Evolutionary conservation across 768 basidiomycete genomes (phyloP), one percentile per base, ranked within the genome.

Genomic region (Boletellus ananas): DNA sequence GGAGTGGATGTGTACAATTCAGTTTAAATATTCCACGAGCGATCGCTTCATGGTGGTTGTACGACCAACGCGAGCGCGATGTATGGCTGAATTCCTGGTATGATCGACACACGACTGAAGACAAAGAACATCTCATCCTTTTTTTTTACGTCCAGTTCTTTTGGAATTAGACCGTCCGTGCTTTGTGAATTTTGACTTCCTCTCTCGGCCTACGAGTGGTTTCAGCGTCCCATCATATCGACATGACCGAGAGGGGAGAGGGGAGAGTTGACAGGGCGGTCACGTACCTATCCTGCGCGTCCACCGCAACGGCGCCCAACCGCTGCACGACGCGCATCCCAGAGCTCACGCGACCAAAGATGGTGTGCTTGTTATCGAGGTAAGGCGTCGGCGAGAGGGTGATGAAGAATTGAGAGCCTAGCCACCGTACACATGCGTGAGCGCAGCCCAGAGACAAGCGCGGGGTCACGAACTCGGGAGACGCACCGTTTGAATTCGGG

Each of bases 321-420:
- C 96, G 76, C 61, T 96, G 90, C 16, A 96, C 80, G 9, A 97
- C 94, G 33, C 88, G 78, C 86, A 98, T 97, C 1, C 95, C 96
- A 17, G 81, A 76, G 61, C 79, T 83, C 7, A 99, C 92, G 7
- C 96, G 83, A 1, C 96, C 96, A 63, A 92, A 92, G 56, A 91
- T 90, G 7, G 88, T 90, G 64, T 92, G 89, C 60, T 90, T 90
- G 60, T 78, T 84, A 59, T 93, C 90, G 34, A 93, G 73, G 65
- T 77, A 93, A 2, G 90, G 90, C 21, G 91, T 92, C 23, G 89
- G 90, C 2, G 78, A 79, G 20, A 93, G 78, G 0, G 89, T 87
- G 57, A 97, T 78, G 71, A 97, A 96, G 73, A 97, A 97, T 67
- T 97, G 95, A 16, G 92, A 95, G 18, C 94, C 94, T 90, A 11